phyloP scores from a whole-genome alignment of 179 eudicot genomes.

The Carnegiea gigantea region DNA sequence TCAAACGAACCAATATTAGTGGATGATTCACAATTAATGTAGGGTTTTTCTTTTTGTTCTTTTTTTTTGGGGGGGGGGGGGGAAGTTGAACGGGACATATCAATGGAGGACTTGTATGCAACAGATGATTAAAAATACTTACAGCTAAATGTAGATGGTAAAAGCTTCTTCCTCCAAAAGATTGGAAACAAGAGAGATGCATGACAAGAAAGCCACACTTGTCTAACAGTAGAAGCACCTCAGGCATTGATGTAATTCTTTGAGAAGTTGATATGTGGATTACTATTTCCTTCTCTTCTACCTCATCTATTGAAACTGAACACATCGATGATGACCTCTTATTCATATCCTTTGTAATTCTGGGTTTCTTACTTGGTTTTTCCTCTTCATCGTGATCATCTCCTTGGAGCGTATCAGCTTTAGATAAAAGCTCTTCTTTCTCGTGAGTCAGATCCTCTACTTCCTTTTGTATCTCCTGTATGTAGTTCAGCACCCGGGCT shows the following conservation, averaged over 20 bases:
- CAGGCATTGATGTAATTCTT: background rate
- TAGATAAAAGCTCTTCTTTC: constrained; percentile 40
- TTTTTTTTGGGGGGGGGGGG: too few relatives aligned
- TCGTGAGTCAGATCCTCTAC: constrained; percentile 34
- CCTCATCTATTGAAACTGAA: constrained; percentile 23
- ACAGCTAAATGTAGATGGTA: constrained; percentile 35
- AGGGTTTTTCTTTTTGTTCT: too few relatives aligned
- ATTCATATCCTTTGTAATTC: constrained; percentile 1
- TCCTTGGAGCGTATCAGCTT: background rate
- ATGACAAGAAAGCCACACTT: constrained; percentile 33
- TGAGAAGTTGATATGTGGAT: constrained; percentile 38
- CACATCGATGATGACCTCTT: background rate
- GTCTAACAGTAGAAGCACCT: constrained; percentile 1
- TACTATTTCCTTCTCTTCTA: constrained; percentile 37
- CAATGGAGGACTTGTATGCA: too few relatives aligned
- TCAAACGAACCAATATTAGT: too few relatives aligned
- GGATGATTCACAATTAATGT: too few relatives aligned
- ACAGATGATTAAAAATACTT: background rate
- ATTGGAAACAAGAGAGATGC: constrained; percentile 37
- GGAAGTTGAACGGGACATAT: too few relatives aligned
- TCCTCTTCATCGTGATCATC: background rate
- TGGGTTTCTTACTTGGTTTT: background rate
- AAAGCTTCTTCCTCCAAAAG: constrained; percentile 39
- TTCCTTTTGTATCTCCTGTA: constrained; percentile 60
- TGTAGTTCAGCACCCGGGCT: constrained; percentile 46